A percentile compares a stretch with the other conserved stretches of the same genome.
Conservation (phyloP, 1,139 yeast genomes). For the Meyerozyma elateridarum region DNA sequence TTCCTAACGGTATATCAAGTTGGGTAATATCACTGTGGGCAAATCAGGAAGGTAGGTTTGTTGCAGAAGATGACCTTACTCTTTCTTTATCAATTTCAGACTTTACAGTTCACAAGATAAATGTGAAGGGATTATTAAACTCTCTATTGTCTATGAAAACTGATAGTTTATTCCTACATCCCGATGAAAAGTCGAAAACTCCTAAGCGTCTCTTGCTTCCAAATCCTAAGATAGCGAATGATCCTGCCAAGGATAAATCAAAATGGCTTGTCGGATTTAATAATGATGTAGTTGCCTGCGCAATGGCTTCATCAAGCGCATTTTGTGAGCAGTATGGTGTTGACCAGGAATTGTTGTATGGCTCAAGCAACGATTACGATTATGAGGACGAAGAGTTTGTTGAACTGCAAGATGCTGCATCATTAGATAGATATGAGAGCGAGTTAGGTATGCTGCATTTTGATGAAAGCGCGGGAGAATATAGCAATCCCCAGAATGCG, state of each 20-base stretch:
- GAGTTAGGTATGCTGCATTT: constrained; percentile 2
- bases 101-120: constrained; percentile 28
- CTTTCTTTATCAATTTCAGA: constrained; percentile 34
- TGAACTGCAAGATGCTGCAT: constrained; percentile 1
- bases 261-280: constrained; percentile 17
- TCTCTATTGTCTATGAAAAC: constrained; percentile 12
- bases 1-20: constrained; percentile 36
- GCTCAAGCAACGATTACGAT: neutral
- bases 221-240: constrained; percentile 15
- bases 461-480: neutral
- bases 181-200: constrained; percentile 4
- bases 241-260: constrained; percentile 6
- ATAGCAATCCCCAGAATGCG: too few relatives aligned
- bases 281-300: constrained; percentile 30
- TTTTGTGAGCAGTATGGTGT: constrained; percentile 24
- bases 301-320: constrained; percentile 20
- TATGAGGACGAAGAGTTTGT: constrained; percentile 3
- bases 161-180: constrained; percentile 4
- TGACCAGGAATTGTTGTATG: constrained; percentile 8
- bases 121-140: constrained; percentile 27
- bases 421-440: constrained; percentile 1
- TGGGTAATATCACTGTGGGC: constrained; percentile 20
- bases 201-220: constrained; percentile 6
- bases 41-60: constrained; percentile 13
- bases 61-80: constrained; percentile 25